Percentiles rank a stretch among this genome's conserved stretches.
Evolutionary conservation across 129 eudicot species (phyloP).

Genomic region (Smallanthus sonchifolius): DNA sequence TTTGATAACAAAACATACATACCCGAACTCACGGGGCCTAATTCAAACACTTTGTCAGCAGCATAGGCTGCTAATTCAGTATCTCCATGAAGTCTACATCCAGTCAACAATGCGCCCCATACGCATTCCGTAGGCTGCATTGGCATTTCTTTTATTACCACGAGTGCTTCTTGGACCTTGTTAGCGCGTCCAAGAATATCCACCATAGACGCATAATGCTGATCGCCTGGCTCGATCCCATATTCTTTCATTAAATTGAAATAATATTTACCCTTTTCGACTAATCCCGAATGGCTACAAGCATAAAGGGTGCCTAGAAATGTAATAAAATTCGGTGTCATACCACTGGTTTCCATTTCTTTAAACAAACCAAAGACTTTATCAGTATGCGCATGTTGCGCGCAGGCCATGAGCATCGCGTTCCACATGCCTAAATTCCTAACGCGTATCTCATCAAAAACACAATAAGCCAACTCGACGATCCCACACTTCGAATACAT

Average conservation of each 20-base stretch:
- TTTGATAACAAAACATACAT: constrained; percentile 59
- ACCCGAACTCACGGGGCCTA: constrained; percentile 68
- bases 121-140: constrained; percentile 74
- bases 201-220: constrained; percentile 81
- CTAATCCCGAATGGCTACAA: constrained; percentile 87
- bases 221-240: constrained; percentile 65
- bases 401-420: constrained; percentile 81
- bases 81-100: constrained; percentile 68
- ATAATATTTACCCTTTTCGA: constrained; percentile 62
- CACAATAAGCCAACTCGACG: constrained; percentile 56
- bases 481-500: constrained; percentile 87
- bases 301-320: constrained; percentile 70
- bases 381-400: constrained; percentile 67
- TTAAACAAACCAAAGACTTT: constrained; percentile 54
- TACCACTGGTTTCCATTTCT: constrained; percentile 38
- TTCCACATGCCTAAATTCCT: constrained; percentile 88
- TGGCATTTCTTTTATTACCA: constrained; percentile 61
- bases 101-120: constrained; percentile 90
- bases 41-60: constrained; percentile 73
- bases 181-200: constrained; percentile 87
- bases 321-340: constrained; percentile 85
- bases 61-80: constrained; percentile 78
- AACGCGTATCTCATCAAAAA: constrained; percentile 45
- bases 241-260: constrained; percentile 61
- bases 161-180: constrained; percentile 63